phyloP scores from a whole-genome alignment of 495 filamentous ascomycete species.

The Aspergillus steynii region DNA sequence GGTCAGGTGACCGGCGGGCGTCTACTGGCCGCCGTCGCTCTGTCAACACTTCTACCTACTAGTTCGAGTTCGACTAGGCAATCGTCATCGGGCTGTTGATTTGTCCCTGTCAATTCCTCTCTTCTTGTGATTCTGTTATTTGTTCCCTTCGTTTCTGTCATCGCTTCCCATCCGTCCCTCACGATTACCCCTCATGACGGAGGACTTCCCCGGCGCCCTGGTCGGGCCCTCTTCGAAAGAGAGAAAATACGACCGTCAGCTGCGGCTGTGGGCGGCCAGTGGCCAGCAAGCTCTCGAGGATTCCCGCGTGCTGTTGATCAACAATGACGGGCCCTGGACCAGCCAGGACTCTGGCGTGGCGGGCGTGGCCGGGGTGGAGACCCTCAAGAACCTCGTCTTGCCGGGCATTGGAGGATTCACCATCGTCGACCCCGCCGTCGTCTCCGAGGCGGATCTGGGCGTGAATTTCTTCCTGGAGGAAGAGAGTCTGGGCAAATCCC shows the following conservation, averaged over 20 bases:
- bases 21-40: too few species aligned
- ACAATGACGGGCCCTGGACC: slow-evolving; percentile 56
- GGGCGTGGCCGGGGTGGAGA: slow-evolving; percentile 84
- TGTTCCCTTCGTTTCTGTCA: neutral
- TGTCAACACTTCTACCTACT: too few species aligned
- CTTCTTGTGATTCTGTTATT: neutral
- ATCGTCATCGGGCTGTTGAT: neutral
- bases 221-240: slow-evolving; percentile 77
- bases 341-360: slow-evolving; percentile 50
- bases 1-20: neutral
- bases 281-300: slow-evolving; percentile 90
- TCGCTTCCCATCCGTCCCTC: neutral
- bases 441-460: slow-evolving; percentile 81
- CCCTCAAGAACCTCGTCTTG: slow-evolving; percentile 93
- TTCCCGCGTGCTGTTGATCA: slow-evolving; percentile 83
- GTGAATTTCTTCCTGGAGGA: slow-evolving; percentile 96
- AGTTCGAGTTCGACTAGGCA: neutral
- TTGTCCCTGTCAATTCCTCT: neutral
- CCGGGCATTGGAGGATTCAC: slow-evolving; percentile 94
- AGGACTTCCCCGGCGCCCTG: slow-evolving; percentile 38
- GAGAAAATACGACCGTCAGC: slow-evolving; percentile 93
- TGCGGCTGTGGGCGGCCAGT: slow-evolving; percentile 91
- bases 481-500: slow-evolving; percentile 70
- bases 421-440: slow-evolving; percentile 77
- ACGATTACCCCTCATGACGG: slow-evolving; percentile 31